Evolutionary conservation across 1,284 basidiomycete genomes (phyloP), one percentile per base, ranked within the genome.

Genomic region (Vanrija sp.): DNA sequence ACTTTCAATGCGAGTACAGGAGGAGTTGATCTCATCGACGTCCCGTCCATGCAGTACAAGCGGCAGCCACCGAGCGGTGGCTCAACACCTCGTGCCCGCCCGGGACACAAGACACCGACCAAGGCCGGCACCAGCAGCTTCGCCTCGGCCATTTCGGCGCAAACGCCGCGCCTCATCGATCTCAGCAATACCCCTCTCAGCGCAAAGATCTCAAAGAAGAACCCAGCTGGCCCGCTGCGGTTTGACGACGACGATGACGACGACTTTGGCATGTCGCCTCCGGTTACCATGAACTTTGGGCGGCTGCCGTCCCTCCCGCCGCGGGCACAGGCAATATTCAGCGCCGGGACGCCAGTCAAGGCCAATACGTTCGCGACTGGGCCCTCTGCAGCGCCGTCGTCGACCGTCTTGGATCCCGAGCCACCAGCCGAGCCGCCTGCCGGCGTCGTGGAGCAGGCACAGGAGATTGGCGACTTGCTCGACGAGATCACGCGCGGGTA

Each of bases 211-310:
- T 50, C 39, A 40, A 55, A 49, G 9, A 16, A 44, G 5, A 55
- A 39, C 25, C 21, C 46, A 3, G 55, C 51, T 15, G 34, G 49
- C 14, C 40, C 18, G 50, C 29, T 15, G 23, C 39, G 19, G 8
- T 25, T 72, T 12, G 67, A 66, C 38, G 65, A 65, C 44, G 65
- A 69, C 19, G 67, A 69, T 44, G 66, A 72, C 44, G 72, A 71
- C 40, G 84, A 85, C 54, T 81, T 82, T 38, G 87, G 86, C 45
- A 89, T 93, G 87, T 92, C 90, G 0, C 90, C 92, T 3, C 90
- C 89, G 2, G 83, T 87, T 5, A 87, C 88, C 54, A 85, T 93
- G 83, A 87, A 86, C 26, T 91, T 90, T 57, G 85, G 34, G 34
- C 34, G 34, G 12, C 34, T 34, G 34, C 34, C 34, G 34, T 34